These are phyloP conservation scores for Fusarium irregulare DNA, from an alignment of 2,329 filamentous ascomycete species.

Conservation along the genomic window DNA sequence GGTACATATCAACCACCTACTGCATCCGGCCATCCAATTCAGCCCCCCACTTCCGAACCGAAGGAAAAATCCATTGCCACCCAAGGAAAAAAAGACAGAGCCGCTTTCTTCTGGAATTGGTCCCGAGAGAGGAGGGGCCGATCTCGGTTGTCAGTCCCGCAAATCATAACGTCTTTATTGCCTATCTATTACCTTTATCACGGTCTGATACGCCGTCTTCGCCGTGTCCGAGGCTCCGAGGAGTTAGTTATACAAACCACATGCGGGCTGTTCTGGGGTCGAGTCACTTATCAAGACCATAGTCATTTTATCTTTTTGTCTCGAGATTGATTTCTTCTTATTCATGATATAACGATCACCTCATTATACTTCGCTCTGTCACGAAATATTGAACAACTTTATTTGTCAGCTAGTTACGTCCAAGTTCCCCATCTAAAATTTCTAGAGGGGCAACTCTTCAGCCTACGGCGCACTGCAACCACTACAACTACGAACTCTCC, in stretches of 20 bases:
- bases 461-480: conserved; percentile 7
- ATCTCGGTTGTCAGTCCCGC: conserved; percentile 21
- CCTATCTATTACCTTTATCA: conserved; percentile 28
- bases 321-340: not conserved
- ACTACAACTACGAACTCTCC: conserved; percentile 8
- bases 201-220: conserved; percentile 26
- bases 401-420: conserved; percentile 42
- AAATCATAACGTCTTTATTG: conserved; percentile 51
- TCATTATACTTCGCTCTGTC: not conserved
- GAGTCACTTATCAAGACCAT: conserved; percentile 13
- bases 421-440: conserved; percentile 17
- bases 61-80: conserved; percentile 20
- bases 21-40: conserved; percentile 1
- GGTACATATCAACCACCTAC: conserved; percentile 1
- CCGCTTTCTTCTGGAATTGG: conserved; percentile 6
- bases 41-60: conserved; percentile 14
- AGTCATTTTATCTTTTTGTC: conserved; percentile 10
- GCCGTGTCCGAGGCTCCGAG: conserved; percentile 36
- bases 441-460: conserved; percentile 16
- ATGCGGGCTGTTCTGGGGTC: conserved; percentile 1
- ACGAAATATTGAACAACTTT: conserved; percentile 23
- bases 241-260: conserved; percentile 38
- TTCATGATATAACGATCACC: not conserved
- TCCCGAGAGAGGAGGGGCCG: not conserved
- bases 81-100: not conserved